Base-by-base conservation (phyloP, 2,329 filamentous ascomycete genomes). In the Cladorrhinum sp. region DNA sequence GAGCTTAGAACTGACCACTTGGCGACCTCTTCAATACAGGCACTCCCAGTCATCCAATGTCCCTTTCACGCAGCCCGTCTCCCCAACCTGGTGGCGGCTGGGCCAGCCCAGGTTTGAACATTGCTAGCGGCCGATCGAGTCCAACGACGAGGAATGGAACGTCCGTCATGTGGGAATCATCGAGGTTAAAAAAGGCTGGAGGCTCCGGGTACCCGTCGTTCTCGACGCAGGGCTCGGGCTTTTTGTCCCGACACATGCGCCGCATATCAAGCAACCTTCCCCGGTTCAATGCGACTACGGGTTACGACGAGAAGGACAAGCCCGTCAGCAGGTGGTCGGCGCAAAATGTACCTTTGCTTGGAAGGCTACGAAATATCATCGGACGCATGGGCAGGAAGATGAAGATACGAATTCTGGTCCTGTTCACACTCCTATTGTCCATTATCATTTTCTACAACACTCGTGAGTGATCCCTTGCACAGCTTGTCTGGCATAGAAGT, bases 41-140 rank as follows among this genome's bases (percentile, higher is more conserved):
- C 70, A 86, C 81, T 55, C 81, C 85, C 49, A 80, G 77, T 68
- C 70, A 75, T 66, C 76, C 78, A 69, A 96, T 96, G 93, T 90
- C 90, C 67, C 78, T 93, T 64, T 95, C 92, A 67, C 87, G 92
- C 76, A 96, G 91, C 72, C 91, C 93, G 55, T 96, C 92, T 59
- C 93, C 93, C 64, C 84, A 86, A 64, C 89, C 87, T 63, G 89
- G 90, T 69, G 92, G 91, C 72, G 92, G 92, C 68, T 97, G 93
- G 93, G 86, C 91, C 59, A 95, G 89, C 76, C 92, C 90, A 59
- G 91, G 88, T 65, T 82, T 91, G 71, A 89, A 85, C 71, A 86
- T 89, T 62, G 74, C 78, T 61, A 91, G 88, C 73, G 88, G 88
- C 63, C 83, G 84, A 66, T 85, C 85, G 38, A 92, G 87, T 72